phyloP scores from a whole-genome alignment of 163 green algal genomes.

The Scenedesmus sp. region DNA sequence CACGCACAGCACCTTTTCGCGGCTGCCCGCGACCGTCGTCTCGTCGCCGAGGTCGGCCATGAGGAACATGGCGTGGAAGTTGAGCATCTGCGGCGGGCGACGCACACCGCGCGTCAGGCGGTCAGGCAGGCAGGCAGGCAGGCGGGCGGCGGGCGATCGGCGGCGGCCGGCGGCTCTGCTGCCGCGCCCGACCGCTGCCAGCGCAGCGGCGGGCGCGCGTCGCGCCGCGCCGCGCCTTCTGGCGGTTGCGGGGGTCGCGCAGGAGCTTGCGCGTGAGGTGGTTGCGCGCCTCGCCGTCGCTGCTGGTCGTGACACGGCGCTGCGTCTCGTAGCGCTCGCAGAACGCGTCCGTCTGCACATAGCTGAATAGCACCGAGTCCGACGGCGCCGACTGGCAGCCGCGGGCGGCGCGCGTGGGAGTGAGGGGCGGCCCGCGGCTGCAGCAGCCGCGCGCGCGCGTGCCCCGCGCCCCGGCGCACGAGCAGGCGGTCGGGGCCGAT shows the following conservation, averaged over 20 bases:
- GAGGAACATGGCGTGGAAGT: conserved; percentile 72
- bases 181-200: too few species aligned
- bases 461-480: conserved; percentile 14
- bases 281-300: conserved; percentile 44
- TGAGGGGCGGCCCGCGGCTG: background rate
- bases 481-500: conserved; percentile 40
- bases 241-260: conserved; percentile 30
- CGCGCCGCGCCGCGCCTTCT: conserved; percentile 61
- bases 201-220: too few species aligned
- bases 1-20: conserved; percentile 57
- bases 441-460: too few species aligned
- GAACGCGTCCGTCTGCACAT: conserved; percentile 65
- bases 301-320: conserved; percentile 55
- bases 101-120: too few species aligned
- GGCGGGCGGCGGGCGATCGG: too few species aligned
- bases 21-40: conserved; percentile 9
- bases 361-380: conserved; percentile 61
- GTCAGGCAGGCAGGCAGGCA: too few species aligned
- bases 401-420: background rate
- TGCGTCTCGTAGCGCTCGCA: conserved; percentile 55
- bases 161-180: too few species aligned
- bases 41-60: conserved; percentile 65
- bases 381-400: background rate
- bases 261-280: conserved; percentile 25
- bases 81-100: conserved; percentile 65